Evolutionary conservation across 306 rosid species (phyloP).

Genomic region (Citrullus colocynthis): DNA sequence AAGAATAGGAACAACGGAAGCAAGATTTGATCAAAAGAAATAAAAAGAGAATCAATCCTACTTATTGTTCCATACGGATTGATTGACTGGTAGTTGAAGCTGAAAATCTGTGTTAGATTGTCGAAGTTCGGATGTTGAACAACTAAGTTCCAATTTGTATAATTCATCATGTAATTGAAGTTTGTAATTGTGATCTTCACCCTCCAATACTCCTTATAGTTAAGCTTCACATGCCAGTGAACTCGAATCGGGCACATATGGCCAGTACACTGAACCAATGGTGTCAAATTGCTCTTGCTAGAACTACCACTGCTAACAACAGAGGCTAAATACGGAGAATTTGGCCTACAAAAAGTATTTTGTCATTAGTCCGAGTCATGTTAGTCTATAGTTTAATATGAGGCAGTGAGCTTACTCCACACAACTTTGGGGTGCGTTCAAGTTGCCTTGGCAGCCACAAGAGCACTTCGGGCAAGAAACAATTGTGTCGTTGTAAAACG

Average conservation of each 20-base stretch:
- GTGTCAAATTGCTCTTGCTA: slow-evolving; percentile 21
- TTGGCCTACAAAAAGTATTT: slow-evolving; percentile 27
- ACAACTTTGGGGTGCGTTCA: slow-evolving; percentile 42
- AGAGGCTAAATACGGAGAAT: slow-evolving; percentile 45
- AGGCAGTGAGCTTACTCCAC: slow-evolving; percentile 41
- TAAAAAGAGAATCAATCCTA: slow-evolving; percentile 20
- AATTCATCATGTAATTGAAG: slow-evolving; percentile 70
- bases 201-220: slow-evolving; percentile 81
- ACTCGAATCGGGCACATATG: slow-evolving; percentile 89
- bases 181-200: slow-evolving; percentile 76
- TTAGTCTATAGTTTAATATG: not conserved
- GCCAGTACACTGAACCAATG: slow-evolving; percentile 64
- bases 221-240: slow-evolving; percentile 83
- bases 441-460: slow-evolving; percentile 60
- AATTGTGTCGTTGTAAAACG: slow-evolving; percentile 70
- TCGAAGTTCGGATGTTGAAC: slow-evolving; percentile 87
- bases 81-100: slow-evolving; percentile 63
- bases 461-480: slow-evolving; percentile 68
- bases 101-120: slow-evolving; percentile 70
- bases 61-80: slow-evolving; percentile 63
- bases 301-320: slow-evolving; percentile 30
- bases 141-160: slow-evolving; percentile 75
- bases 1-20: not conserved
- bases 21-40: not conserved
- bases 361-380: not conserved